Base-by-base conservation (phyloP, 2,329 filamentous ascomycete species). In the Dactylellina leptospora region DNA sequence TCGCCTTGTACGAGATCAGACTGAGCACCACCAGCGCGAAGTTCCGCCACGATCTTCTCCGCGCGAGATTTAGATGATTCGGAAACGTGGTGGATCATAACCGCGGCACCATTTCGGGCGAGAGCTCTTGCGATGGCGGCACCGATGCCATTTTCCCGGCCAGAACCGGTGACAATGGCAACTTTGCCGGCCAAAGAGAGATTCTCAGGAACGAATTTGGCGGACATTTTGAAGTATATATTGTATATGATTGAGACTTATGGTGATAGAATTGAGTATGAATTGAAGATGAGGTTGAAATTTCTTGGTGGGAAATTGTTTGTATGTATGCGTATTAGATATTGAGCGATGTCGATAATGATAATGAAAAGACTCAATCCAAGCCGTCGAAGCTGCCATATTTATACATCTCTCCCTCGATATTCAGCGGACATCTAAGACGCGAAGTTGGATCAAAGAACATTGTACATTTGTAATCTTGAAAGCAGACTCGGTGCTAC, bases 101-200 rank as follows among this genome's bases (percentile, higher is more conserved):
- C 81, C 0, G 76, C 76, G 1, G 81, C 82, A 5, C 81, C 81
- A 70, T 81, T 81, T 3, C 79, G 78, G 13, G 81, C 81, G 0
- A 83, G 77, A 0, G 79, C 78, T 0, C 59, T 56, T n/a, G 80
- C 82, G 13, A 82, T 82, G 13, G 77, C 81, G 2, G 81, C 82
- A 3, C 82, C 82, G 8, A 82, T 82, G 2, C 81, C 81, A 47
- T 81, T 82, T 23, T 82, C 80, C 3, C 79, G 78, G 13, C 81
- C 81, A 8, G 81, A 82, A 23, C 82, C 82, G 0, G 82, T 83
- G 6, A 83, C 76, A 33, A 83, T 81, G 66, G 82, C 82, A 0
- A 80, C 75, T 71, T 83, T 83, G 60, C 79, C 80, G 13, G 75
- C 64, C 11, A 83, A 79, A 3, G 78, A 80, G 16, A 83, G 77